phyloP scores from a whole-genome alignment of 2,329 filamentous ascomycete genomes.

The Colletotrichum noveboracense region DNA sequence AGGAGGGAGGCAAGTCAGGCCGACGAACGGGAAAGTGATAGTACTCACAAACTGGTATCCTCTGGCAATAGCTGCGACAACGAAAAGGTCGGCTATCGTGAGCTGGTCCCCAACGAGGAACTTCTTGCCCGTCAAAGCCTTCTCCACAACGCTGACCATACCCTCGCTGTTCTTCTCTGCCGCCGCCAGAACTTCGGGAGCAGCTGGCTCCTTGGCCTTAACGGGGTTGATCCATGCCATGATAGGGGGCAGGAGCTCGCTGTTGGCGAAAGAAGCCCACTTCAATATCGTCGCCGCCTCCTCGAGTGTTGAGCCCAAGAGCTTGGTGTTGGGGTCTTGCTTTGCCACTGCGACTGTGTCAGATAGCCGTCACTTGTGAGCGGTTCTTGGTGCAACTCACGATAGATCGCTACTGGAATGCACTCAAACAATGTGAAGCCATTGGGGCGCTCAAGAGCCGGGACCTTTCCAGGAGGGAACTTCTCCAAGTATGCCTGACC shows the following conservation, averaged over 20 bases:
- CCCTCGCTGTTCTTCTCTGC: constrained; percentile 9
- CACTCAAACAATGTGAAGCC: constrained; percentile 4
- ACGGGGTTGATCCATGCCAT: constrained; percentile 15
- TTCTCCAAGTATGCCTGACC: constrained; percentile 1
- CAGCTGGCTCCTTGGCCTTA: not conserved
- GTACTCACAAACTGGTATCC: constrained; percentile 9
- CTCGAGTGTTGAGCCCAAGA: constrained; percentile 4
- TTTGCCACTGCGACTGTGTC: not conserved
- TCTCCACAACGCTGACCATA: constrained; percentile 12
- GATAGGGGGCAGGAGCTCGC: constrained; percentile 10
- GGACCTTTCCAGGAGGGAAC: constrained; percentile 7
- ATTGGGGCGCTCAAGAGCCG: not conserved
- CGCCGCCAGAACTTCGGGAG: constrained; percentile 1
- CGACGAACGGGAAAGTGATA: not conserved
- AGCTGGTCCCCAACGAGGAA: constrained; percentile 8
- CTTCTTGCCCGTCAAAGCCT: constrained; percentile 10
- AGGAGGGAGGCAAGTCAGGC: not conserved
- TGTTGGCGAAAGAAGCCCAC: constrained; percentile 11
- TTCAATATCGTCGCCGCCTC: constrained; percentile 9
- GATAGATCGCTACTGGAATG: constrained; percentile 4
- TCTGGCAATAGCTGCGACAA: not conserved
- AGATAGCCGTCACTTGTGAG: not conserved
- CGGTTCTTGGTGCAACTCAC: not conserved
- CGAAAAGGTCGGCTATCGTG: constrained; percentile 5
- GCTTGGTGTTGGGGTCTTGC: constrained; percentile 7